Percentiles rank a stretch among this genome's conserved stretches.
These are phyloP conservation scores for Rostrohypoxylon terebratum DNA, from an alignment of 495 filamentous ascomycete species.

Conservation along the genomic window DNA sequence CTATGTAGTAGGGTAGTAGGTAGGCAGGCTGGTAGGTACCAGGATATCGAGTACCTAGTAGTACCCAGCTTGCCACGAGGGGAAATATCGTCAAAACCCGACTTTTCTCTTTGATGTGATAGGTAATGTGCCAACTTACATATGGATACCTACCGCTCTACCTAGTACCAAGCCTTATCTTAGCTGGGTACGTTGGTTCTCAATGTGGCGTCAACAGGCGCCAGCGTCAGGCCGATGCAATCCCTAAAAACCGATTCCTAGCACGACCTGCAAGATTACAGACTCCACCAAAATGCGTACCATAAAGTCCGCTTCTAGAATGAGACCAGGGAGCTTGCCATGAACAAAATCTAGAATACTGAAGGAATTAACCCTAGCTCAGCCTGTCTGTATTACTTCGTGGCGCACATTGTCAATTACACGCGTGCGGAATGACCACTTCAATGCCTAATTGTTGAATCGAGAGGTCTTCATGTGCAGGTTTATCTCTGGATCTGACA, in stretches of 20 bases:
- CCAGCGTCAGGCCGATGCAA: conserved; percentile 12
- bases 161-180: neutral
- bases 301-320: conserved; percentile 31
- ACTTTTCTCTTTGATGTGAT: neutral
- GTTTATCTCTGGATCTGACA: conserved; percentile 18
- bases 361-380: conserved; percentile 7
- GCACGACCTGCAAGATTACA: conserved; percentile 28
- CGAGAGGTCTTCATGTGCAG: neutral
- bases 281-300: conserved; percentile 18
- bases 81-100: neutral
- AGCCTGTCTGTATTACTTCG: neutral
- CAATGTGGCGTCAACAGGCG: neutral
- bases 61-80: neutral
- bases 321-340: neutral
- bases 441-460: neutral
- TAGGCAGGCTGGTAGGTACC: neutral
- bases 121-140: no score
- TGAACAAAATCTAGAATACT: conserved; percentile 4
- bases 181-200: neutral
- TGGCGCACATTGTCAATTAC: neutral
- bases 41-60: neutral
- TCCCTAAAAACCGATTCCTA: conserved; percentile 27
- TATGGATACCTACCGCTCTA: conserved; percentile 5
- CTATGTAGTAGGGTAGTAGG: neutral
- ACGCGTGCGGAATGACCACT: neutral